These are phyloP conservation scores for Colletotrichum abscissum DNA, from an alignment of 2,329 filamentous ascomycete genomes.

Conservation along the genomic window DNA sequence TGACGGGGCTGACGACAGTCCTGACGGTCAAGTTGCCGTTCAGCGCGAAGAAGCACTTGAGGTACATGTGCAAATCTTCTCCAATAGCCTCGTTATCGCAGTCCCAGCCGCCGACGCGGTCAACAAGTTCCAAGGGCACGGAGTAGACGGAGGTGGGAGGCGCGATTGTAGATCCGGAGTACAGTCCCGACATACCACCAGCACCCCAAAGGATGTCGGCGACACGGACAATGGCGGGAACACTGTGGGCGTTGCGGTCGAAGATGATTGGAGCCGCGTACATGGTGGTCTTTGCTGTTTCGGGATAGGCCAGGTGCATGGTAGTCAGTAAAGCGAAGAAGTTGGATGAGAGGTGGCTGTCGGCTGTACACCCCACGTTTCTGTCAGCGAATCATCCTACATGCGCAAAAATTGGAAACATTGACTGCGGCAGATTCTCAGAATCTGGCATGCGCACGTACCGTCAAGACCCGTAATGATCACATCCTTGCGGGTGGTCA, in stretches of 20 bases:
- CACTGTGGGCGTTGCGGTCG: slow-evolving; percentile 77
- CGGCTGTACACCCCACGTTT: slow-evolving; percentile 59
- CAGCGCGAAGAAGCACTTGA: slow-evolving; percentile 81
- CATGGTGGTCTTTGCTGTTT: slow-evolving; percentile 70
- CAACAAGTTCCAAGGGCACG: slow-evolving; percentile 72
- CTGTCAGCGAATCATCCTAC: slow-evolving; percentile 44
- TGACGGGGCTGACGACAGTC: slow-evolving; percentile 75
- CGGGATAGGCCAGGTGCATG: slow-evolving; percentile 70
- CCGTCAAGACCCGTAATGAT: slow-evolving; percentile 80
- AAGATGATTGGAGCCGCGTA: slow-evolving; percentile 80
- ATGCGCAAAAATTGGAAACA: slow-evolving; percentile 36
- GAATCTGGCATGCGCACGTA: slow-evolving; percentile 52
- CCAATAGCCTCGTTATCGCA: slow-evolving; percentile 77
- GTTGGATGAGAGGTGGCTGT: slow-evolving; percentile 75
- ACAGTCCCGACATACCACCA: slow-evolving; percentile 76
- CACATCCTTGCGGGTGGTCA: slow-evolving; percentile 66
- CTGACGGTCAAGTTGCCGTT: slow-evolving; percentile 75
- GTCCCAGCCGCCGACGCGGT: slow-evolving; percentile 79
- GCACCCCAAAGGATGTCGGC: slow-evolving; percentile 80
- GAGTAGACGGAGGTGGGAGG: slow-evolving; percentile 82
- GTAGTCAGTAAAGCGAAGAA: slow-evolving; percentile 75
- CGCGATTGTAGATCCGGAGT: slow-evolving; percentile 70
- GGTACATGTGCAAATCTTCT: slow-evolving; percentile 82
- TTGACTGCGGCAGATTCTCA: slow-evolving; percentile 30
- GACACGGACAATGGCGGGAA: slow-evolving; percentile 75